Base-by-base conservation (phyloP, 352 stramenopile species). In the Phytophthora citricola region DNA sequence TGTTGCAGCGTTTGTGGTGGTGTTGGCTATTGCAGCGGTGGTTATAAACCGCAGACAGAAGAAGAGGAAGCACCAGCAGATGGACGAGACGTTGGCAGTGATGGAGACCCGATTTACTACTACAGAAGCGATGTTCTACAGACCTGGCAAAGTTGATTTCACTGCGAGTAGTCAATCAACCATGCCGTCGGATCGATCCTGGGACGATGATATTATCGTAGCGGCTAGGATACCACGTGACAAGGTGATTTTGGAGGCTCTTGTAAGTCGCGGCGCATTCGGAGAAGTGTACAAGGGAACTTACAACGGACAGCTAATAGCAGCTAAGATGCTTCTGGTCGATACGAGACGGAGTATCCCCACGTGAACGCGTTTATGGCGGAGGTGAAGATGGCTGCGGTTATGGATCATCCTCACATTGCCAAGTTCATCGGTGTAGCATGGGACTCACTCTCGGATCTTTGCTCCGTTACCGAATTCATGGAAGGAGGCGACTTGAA, bases 171-270 rank as follows among this genome's bases (percentile, higher is more conserved):
- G 39, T 32, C 43, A 34, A 8, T 62, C 49, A 4, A 61, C 50
- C 60, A 45, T 27, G 45, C 31, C 1, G 10, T 55, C 44, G n/a
- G 53, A 57, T 54, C 60, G 53, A 47, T 31, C 60, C 44, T 69
- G 61, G 61, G 61, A 69, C 31, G 61, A 69, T 26, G 61, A 69
- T 12, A 58, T 32, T 14, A 69, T 69, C 17, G 45, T 64, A 10
- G 61, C 60, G 41, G 57, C 57, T 34, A 51, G 58, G 38, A 46
- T 66, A 31, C 58, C 58, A 15, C 47, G 58, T 22, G 58, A 66
- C 22, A 66, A 66, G 40, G 58, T 66, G 29, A 36, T 53, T 6
- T 41, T 53, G 8, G 48, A 40, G 38, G 6, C 22, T 11, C 41
- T 59, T 14, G 20, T 66, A 10, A 66, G 39, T 53, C 29, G 58